Evolutionary conservation across 345 rosid genomes (phyloP).

Genomic region (Arabis alpina): DNA sequence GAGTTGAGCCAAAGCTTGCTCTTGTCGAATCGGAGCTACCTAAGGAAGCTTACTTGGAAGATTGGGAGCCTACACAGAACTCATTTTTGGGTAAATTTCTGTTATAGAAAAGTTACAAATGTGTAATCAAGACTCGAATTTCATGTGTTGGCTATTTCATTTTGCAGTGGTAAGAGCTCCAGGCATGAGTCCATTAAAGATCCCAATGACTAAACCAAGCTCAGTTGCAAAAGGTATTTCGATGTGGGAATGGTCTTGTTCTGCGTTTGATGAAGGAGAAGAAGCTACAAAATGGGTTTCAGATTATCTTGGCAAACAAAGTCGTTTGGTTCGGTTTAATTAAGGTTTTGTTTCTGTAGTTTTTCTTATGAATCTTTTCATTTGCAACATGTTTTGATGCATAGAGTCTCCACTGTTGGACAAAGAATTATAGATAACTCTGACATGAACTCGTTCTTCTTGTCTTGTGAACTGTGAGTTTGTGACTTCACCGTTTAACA

Average conservation of each 20-base stretch:
- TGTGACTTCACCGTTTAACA: conserved; percentile 83
- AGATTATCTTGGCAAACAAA: conserved; percentile 72
- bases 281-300: conserved; percentile 89
- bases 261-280: conserved; percentile 89
- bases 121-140: neutral
- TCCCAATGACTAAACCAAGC: conserved; percentile 57
- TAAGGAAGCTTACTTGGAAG: conserved; percentile 63
- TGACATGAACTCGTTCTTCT: conserved; percentile 76
- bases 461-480: conserved; percentile 80
- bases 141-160: neutral
- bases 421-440: conserved; percentile 91
- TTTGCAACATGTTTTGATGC: conserved; percentile 2
- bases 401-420: no score
- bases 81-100: conserved; percentile 61
- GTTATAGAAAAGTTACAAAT: neutral
- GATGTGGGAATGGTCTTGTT: conserved; percentile 94
- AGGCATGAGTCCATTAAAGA: conserved; percentile 68
- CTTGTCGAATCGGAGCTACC: conserved; percentile 66
- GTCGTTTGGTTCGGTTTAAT: conserved; percentile 81
- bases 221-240: conserved; percentile 62
- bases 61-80: conserved; percentile 63
- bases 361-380: conserved; percentile 10
- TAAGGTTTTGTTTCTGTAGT: conserved; percentile 55
- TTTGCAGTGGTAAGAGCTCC: conserved; percentile 72
- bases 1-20: conserved; percentile 90